Percentiles rank a stretch among this genome's conserved stretches.
These are phyloP conservation scores for Dorcoceras hygrometricum DNA, from an alignment of 257 asterid genomes.

Conservation along the genomic window DNA sequence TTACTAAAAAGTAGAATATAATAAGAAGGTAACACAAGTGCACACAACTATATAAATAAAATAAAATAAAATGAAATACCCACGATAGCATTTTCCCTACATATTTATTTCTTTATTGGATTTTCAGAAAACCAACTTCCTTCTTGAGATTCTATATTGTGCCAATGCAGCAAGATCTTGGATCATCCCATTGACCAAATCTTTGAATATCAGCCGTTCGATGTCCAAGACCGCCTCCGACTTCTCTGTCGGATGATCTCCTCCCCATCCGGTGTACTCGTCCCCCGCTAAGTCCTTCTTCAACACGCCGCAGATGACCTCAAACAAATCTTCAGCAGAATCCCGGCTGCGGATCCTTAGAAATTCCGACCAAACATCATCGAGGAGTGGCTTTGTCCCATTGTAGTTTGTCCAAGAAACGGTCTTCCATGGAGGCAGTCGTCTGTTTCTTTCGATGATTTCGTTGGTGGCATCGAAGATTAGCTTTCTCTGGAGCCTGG, in stretches of 20 bases:
- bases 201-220: constrained; percentile 83
- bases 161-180: constrained; percentile 60
- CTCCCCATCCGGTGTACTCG: constrained; percentile 70
- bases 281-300: constrained; percentile 71
- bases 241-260: constrained; percentile 62
- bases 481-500: constrained; percentile 58
- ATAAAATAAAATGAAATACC: neutral
- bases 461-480: constrained; percentile 63
- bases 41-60: neutral
- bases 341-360: constrained; percentile 48
- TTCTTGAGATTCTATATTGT: constrained; percentile 39
- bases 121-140: constrained; percentile 70
- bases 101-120: neutral
- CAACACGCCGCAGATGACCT: constrained; percentile 59
- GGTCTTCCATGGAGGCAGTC: constrained; percentile 79
- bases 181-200: constrained; percentile 64
- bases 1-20: neutral
- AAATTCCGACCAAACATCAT: constrained; percentile 61
- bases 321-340: constrained; percentile 49
- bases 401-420: constrained; percentile 28
- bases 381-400: constrained; percentile 32
- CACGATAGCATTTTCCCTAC: constrained; percentile 22
- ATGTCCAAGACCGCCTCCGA: constrained; percentile 71
- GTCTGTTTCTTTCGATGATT: constrained; percentile 57
- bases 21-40: neutral